Evolutionary conservation across 257 asterid species (phyloP).

Genomic region (Solanum rostratum): DNA sequence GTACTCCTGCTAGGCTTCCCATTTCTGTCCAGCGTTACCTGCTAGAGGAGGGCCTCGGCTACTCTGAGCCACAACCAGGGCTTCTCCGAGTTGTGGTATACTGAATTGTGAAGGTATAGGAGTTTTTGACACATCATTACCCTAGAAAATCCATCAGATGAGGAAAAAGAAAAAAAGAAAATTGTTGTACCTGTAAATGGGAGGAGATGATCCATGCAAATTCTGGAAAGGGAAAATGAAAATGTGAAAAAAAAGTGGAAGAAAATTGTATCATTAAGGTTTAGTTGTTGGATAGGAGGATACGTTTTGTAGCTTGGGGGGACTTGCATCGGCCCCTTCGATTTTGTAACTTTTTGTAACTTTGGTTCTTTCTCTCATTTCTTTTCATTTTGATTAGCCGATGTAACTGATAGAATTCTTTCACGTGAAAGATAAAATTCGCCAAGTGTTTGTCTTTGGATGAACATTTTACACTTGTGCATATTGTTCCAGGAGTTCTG

Average conservation of each 20-base stretch:
- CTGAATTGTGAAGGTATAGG: constrained; percentile 40
- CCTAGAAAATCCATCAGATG: constrained; percentile 6
- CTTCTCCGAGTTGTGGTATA: constrained; percentile 64
- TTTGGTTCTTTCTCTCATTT: background rate
- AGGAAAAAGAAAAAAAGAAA: background rate
- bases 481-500: background rate
- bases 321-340: constrained; percentile 13
- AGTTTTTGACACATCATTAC: constrained; percentile 19
- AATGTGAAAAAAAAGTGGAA: constrained; percentile 8
- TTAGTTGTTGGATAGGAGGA: constrained; percentile 32
- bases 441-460: background rate
- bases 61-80: constrained; percentile 91
- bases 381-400: constrained; percentile 4
- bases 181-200: constrained; percentile 10
- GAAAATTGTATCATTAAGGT: constrained; percentile 29
- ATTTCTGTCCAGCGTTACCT: constrained; percentile 85
- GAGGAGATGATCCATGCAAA: constrained; percentile 11
- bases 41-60: constrained; percentile 84
- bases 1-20: constrained; percentile 86
- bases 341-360: constrained; percentile 22
- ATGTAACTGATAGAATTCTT: constrained; percentile 40
- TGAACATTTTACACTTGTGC: background rate
- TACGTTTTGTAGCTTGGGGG: constrained; percentile 40
- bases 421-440: constrained; percentile 30
- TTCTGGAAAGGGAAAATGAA: background rate